phyloP scores from a whole-genome alignment of 176 grass and related monocot genomes.

The Miscanthus lutarioriparius region DNA sequence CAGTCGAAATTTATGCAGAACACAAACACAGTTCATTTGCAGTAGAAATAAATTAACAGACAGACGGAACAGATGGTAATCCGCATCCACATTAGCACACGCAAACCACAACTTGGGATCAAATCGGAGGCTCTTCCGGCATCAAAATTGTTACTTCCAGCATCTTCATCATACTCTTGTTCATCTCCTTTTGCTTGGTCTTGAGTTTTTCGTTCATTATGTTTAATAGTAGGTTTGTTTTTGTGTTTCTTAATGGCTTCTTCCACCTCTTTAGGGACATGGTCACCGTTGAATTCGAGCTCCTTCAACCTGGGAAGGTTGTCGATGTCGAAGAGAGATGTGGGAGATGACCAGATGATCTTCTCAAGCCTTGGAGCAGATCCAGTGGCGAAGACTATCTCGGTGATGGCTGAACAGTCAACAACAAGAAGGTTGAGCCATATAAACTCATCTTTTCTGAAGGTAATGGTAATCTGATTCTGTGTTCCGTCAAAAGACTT shows the following conservation, averaged over 20 bases:
- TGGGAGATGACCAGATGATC: neutral
- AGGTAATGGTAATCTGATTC: neutral
- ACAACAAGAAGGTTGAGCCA: neutral
- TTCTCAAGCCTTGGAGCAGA: slow-evolving; percentile 15
- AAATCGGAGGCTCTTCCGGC: neutral
- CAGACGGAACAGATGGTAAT: neutral
- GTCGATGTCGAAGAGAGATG: neutral
- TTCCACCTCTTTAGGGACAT: neutral
- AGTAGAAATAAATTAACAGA: neutral
- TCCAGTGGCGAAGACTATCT: neutral
- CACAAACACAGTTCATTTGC: neutral
- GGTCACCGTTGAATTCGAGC: neutral
- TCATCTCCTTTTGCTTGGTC: too few relatives aligned
- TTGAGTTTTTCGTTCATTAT: too few relatives aligned
- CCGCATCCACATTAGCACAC: neutral
- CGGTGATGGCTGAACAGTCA: neutral
- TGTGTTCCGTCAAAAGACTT: neutral
- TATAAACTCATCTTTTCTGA: neutral
- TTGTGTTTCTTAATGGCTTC: too few relatives aligned
- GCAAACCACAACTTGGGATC: neutral
- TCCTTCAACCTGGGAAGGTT: slow-evolving; percentile 8
- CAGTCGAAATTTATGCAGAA: neutral
- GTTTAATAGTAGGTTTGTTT: too few relatives aligned
- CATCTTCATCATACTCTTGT: neutral
- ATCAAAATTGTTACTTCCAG: neutral